Conservation (phyloP, 2,329 filamentous ascomycete genomes). For the Fusarium nelsonii region DNA sequence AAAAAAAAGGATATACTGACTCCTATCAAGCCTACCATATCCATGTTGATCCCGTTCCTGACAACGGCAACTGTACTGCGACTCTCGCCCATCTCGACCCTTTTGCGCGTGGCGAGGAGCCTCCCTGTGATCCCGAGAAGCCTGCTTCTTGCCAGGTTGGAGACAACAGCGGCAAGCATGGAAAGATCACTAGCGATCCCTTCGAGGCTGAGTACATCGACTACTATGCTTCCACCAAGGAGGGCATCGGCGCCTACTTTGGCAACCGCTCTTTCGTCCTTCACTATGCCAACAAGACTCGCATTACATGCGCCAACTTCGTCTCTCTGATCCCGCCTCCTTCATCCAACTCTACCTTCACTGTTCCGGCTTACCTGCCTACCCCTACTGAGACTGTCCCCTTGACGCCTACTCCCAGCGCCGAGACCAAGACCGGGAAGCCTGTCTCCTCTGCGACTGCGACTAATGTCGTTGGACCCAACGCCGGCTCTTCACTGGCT, state of each 20-base stretch:
- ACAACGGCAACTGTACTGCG: constrained; percentile 76
- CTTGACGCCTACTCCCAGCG: constrained; percentile 24
- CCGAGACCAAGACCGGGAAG: constrained; percentile 3
- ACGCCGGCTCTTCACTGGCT: constrained; percentile 30
- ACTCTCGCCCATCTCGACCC: constrained; percentile 79
- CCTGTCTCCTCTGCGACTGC: constrained; percentile 33
- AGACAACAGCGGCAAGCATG: constrained; percentile 81
- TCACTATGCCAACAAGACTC: constrained; percentile 73
- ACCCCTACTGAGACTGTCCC: constrained; percentile 39
- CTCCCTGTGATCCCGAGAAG: constrained; percentile 67
- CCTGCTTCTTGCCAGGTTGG: constrained; percentile 80
- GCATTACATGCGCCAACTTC: constrained; percentile 75
- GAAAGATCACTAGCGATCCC: constrained; percentile 66
- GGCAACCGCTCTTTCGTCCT: constrained; percentile 74
- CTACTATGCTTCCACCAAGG: constrained; percentile 66
- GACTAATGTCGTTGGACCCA: constrained; percentile 23
- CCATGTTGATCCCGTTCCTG: constrained; percentile 73
- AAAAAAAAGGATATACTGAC: constrained; percentile 23
- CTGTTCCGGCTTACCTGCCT: constrained; percentile 35
- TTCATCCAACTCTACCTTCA: constrained; percentile 32
- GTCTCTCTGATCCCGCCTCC: constrained; percentile 38
- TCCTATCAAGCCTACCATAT: constrained; percentile 74
- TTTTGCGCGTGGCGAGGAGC: constrained; percentile 71
- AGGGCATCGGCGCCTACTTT: constrained; percentile 68
- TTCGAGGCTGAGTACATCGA: constrained; percentile 67